A percentile compares a stretch with the other conserved stretches of the same genome.
phyloP scores from a whole-genome alignment of 148 eudicot species.

The Rhododendron ferrugineum region DNA sequence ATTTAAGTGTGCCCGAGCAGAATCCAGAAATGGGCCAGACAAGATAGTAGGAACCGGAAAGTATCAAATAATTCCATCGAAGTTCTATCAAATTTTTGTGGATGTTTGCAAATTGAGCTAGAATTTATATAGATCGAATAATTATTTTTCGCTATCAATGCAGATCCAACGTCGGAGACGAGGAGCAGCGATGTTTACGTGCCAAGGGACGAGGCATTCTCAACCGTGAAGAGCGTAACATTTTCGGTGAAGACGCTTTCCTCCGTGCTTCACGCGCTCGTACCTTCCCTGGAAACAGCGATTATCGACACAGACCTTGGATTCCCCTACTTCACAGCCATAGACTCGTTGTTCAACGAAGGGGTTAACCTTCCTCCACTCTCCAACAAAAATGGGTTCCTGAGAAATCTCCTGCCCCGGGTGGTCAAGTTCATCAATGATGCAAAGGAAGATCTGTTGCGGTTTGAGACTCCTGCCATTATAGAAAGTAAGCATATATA shows the following conservation, averaged over 20 bases:
- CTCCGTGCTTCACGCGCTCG: conserved; percentile 52
- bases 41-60: too few relatives aligned
- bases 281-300: conserved; percentile 43
- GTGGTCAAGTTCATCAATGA: conserved; percentile 32
- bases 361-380: conserved; percentile 37
- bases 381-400: not conserved
- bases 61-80: not conserved
- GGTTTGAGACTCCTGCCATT: conserved; percentile 48
- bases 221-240: conserved; percentile 46
- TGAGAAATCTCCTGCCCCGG: conserved; percentile 39
- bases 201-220: conserved; percentile 76
- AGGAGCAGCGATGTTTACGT: conserved; percentile 42
- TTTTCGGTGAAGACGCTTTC: conserved; percentile 46
- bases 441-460: conserved; percentile 19
- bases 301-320: conserved; percentile 32
- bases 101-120: not conserved
- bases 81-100: not conserved
- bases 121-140: not conserved
- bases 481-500: conserved; percentile 30
- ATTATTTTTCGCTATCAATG: not conserved
- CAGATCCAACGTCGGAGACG: conserved; percentile 54
- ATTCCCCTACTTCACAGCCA: conserved; percentile 55
- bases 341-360: conserved; percentile 49
- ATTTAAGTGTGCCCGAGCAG: too few relatives aligned
- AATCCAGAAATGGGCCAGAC: too few relatives aligned